Conservation (phyloP, 169 alveolate species). For the Cryptosporidium sp. region DNA sequence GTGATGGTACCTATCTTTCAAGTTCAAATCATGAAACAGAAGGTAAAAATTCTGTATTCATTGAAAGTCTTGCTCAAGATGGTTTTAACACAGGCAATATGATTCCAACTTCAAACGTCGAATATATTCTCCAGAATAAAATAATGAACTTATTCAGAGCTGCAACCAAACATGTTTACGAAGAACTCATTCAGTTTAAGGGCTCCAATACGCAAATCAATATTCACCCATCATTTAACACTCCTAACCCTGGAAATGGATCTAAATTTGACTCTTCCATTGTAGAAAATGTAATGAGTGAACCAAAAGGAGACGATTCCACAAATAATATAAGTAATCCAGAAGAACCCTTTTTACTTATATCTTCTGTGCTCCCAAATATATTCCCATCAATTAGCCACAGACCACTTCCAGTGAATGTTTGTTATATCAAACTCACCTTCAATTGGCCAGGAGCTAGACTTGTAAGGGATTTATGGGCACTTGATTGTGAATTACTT, state of each 20-base stretch:
- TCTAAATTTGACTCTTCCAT: slow-evolving; percentile 63
- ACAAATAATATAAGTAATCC: neutral
- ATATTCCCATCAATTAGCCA: slow-evolving; percentile 62
- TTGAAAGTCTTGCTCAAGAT: neutral
- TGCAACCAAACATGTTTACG: slow-evolving; percentile 64
- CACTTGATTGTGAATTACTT: slow-evolving; percentile 80
- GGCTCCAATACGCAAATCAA: slow-evolving; percentile 8
- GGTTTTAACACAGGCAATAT: neutral
- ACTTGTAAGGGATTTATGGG: slow-evolving; percentile 80
- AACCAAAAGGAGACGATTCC: slow-evolving; percentile 25
- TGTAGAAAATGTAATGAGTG: slow-evolving; percentile 77
- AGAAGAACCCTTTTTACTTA: slow-evolving; percentile 81
- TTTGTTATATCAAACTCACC: slow-evolving; percentile 79
- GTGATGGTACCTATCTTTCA: neutral
- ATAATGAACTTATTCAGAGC: slow-evolving; percentile 65
- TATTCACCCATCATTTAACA: slow-evolving; percentile 15
- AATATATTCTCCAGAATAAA: slow-evolving; percentile 51
- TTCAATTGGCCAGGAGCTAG: slow-evolving; percentile 81
- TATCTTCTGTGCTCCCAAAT: slow-evolving; percentile 79
- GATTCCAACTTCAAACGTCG: slow-evolving; percentile 69
- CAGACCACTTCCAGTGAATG: slow-evolving; percentile 77
- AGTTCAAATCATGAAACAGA: neutral
- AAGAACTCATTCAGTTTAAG: slow-evolving; percentile 52
- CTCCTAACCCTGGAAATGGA: neutral
- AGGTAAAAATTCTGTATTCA: neutral